Evolutionary conservation across 73 alveolate species (phyloP), one percentile per base, ranked within the genome.

Genomic region (Uronychia setigera): DNA sequence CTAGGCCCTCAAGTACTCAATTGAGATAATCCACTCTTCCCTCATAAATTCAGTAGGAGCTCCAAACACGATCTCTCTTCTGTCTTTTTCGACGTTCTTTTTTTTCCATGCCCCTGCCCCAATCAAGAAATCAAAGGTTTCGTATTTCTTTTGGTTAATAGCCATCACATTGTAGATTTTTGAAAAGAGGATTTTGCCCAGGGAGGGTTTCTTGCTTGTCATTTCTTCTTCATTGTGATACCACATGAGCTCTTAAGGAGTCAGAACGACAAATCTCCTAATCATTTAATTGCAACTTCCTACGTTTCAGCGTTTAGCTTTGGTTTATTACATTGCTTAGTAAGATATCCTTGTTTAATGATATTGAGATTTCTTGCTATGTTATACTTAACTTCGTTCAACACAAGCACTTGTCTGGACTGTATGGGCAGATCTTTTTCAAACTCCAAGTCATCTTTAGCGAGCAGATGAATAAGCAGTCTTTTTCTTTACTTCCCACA

Each of bases 11-110:
- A 90, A 32, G 59, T 83, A 90, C 77, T 90, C 95, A 26, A 90
- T 90, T 30, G 89, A 79, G 1, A 91, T 84, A 26, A 90, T 90
- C 95, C 95, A 90, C 67, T 90, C 92, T 58, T 90, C 88, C 29
- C 92, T 59, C 58, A 85, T 88, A 28, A 58, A 59, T 35, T 90
- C 93, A 67, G 84, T 79, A 34, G 33, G 46, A 0, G 93, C 92
- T 57, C 95, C 95, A 85, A 90, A 90, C 5, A 75, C 83, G 31
- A 90, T 82, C 76, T 90, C 91, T 80, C 95, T 90, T 30, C 76
- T 78, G 32, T 80, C 91, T 59, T 90, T 90, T n/a, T 90, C 91
- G 19, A 34, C 29, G 46, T 80, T 85, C 31, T 85, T 85, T 86
- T 90, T 90, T 57, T 74, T 74, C 95, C 95, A 90, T 0, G 90